Conservation (phyloP, 176 grass and related monocot genomes). For the Zoysia japonica region DNA sequence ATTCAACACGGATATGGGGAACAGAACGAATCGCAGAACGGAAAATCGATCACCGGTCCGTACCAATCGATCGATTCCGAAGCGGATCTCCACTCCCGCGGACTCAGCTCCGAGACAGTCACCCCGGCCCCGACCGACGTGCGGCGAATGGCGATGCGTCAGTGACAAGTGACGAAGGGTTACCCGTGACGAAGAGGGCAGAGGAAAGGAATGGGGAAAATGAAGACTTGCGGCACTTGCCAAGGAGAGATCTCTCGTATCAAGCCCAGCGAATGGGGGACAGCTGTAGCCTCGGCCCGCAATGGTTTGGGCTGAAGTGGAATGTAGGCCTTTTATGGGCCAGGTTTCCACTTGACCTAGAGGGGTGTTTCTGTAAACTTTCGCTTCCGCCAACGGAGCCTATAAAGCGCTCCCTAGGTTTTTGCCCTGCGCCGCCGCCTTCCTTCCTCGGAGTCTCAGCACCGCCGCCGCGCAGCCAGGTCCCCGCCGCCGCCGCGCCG, state of each 20-base stretch:
- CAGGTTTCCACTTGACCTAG: background rate
- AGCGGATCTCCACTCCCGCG: background rate
- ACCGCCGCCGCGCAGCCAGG: background rate
- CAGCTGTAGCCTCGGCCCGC: background rate
- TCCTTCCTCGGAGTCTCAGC: background rate
- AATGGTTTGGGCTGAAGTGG: no score
- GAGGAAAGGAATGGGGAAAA: no score
- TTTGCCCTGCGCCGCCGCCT: constrained; percentile 29
- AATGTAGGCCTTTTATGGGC: background rate
- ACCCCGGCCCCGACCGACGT: background rate
- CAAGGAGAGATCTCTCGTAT: no score
- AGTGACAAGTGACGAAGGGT: no score
- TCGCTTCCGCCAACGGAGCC: background rate
- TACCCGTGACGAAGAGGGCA: background rate
- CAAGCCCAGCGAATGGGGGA: no score
- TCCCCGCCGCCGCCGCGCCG: constrained; percentile 25
- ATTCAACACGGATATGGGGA: background rate
- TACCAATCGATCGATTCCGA: background rate
- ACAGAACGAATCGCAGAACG: background rate
- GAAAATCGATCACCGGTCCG: background rate
- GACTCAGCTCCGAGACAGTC: background rate
- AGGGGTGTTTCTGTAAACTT: constrained; percentile 5
- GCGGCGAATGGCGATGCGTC: background rate
- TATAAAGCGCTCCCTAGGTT: constrained; percentile 54
- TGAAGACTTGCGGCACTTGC: no score